A percentile compares a stretch with the other conserved stretches of the same genome.
phyloP scores from a whole-genome alignment of 2,329 filamentous ascomycete genomes.

The Xylaria sp. region DNA sequence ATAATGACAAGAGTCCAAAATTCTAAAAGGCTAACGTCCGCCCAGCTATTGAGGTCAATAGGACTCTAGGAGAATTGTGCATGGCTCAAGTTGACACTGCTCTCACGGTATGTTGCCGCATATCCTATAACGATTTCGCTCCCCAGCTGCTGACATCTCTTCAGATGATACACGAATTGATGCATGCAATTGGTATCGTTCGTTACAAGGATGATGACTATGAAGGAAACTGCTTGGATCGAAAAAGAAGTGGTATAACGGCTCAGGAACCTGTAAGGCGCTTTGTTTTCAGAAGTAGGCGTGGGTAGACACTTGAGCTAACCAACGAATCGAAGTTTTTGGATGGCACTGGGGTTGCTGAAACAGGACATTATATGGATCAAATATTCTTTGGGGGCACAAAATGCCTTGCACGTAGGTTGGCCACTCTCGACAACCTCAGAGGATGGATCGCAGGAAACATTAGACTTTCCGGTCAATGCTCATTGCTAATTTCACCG shows the following conservation, averaged over 20 bases:
- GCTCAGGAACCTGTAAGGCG: neutral
- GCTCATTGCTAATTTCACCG: no score
- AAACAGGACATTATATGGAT: slow-evolving; percentile 8
- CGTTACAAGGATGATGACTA: neutral
- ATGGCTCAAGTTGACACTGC: neutral
- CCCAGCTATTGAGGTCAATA: neutral
- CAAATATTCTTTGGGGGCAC: slow-evolving; percentile 1
- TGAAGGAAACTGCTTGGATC: neutral
- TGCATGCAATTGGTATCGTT: neutral
- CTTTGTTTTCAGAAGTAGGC: neutral
- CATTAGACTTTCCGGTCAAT: no score
- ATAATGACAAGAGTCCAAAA: no score
- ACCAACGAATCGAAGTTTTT: neutral
- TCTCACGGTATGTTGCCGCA: neutral
- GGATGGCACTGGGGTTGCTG: neutral
- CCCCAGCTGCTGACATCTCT: neutral
- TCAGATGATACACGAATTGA: slow-evolving; percentile 19
- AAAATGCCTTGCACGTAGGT: neutral
- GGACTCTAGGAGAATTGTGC: neutral
- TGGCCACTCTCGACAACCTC: neutral
- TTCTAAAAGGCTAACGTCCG: neutral
- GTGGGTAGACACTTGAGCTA: neutral
- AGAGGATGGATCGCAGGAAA: no score
- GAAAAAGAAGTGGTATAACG: neutral
- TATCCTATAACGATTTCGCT: neutral